A percentile compares a stretch with the other conserved stretches of the same genome.
Evolutionary conservation across 2,329 filamentous ascomycete species (phyloP).

Genomic region (Hymenoscyphus fraxineus): DNA sequence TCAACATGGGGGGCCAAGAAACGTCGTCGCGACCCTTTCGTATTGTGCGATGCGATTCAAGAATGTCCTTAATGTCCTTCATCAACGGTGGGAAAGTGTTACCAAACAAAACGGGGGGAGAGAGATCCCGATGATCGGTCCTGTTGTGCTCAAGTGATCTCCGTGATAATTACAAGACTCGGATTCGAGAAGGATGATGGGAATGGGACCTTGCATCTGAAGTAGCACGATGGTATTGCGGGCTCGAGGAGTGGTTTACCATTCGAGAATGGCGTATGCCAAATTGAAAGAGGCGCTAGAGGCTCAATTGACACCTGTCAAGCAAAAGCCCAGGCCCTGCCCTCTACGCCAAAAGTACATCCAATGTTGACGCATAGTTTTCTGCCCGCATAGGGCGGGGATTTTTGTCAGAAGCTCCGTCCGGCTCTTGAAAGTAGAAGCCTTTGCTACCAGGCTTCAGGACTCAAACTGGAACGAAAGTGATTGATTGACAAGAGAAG

Average conservation of each 20-base stretch:
- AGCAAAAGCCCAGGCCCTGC: background rate
- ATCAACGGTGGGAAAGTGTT: background rate
- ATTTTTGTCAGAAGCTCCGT: background rate
- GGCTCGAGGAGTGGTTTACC: background rate
- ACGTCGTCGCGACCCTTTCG: background rate
- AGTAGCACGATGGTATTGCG: slow-evolving; percentile 1
- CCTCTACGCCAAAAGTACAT: background rate
- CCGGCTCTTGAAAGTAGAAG: background rate
- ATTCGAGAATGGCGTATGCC: background rate
- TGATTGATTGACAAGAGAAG: background rate
- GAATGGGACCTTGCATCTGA: slow-evolving; percentile 14
- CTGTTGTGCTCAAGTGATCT: slow-evolving; percentile 9
- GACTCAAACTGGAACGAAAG: background rate
- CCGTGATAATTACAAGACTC: slow-evolving; percentile 10
- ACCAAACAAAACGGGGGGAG: slow-evolving; percentile 1
- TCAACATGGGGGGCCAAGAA: background rate
- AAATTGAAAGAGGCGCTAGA: background rate
- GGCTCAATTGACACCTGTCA: slow-evolving; percentile 1
- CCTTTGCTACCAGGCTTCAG: background rate
- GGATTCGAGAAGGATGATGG: slow-evolving; percentile 10
- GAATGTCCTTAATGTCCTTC: background rate
- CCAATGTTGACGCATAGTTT: background rate
- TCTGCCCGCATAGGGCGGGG: background rate
- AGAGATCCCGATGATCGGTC: slow-evolving; percentile 13
- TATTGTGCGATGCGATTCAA: background rate